These are phyloP conservation scores for Echeveria elegans DNA, from an alignment of 164 flowering plant genomes.

Conservation along the genomic window DNA sequence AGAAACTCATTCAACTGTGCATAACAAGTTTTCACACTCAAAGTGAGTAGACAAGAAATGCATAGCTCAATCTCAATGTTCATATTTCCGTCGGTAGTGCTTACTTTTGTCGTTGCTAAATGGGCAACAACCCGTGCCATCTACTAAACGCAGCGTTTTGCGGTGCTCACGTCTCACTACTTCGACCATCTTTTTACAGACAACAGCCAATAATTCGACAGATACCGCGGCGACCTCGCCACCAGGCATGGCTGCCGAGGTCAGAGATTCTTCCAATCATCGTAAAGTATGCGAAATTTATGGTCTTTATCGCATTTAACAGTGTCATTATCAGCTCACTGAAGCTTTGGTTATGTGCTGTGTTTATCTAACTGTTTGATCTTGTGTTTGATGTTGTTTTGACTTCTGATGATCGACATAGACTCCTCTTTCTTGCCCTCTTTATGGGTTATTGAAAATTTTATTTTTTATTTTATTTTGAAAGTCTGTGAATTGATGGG, in stretches of 20 bases:
- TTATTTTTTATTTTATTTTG: neutral
- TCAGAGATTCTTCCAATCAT: neutral
- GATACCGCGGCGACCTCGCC: neutral
- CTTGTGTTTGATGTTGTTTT: neutral
- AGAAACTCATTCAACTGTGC: neutral
- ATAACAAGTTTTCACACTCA: slow-evolving; percentile 1
- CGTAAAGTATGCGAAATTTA: neutral
- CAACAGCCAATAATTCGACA: neutral
- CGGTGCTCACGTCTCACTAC: neutral
- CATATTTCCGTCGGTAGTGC: too few species aligned
- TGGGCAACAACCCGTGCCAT: neutral
- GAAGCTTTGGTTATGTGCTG: neutral
- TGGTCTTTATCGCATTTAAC: neutral
- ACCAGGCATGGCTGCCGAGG: slow-evolving; percentile 3
- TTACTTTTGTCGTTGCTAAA: too few species aligned
- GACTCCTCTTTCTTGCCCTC: neutral
- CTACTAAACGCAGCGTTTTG: neutral
- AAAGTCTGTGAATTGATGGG: neutral
- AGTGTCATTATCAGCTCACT: neutral
- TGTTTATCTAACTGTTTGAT: neutral
- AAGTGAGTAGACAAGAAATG: too few species aligned
- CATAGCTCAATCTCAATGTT: too few species aligned
- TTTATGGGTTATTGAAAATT: neutral
- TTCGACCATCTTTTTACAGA: slow-evolving; percentile 1
- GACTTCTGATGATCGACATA: slow-evolving; percentile 1